Percentiles rank a stretch among this genome's conserved stretches.
Evolutionary conservation across 2,329 filamentous ascomycete species (phyloP).

Genomic region (Exophiala spinifera): DNA sequence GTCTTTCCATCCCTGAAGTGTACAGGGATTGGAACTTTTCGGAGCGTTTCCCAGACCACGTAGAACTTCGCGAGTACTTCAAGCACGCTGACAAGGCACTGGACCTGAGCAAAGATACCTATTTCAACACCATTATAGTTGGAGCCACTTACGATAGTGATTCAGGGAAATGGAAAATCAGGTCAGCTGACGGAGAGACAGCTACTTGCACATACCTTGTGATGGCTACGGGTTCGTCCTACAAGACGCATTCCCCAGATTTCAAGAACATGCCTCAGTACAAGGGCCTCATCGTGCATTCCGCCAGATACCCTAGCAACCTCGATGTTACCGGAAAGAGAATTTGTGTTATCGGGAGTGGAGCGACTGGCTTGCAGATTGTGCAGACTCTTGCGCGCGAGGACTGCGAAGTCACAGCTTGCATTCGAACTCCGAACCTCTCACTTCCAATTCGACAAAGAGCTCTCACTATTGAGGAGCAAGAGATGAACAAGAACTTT

Average conservation of each 20-base stretch:
- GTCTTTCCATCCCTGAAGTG: slow-evolving; percentile 51
- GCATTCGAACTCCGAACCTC: slow-evolving; percentile 65
- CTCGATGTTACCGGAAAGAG: slow-evolving; percentile 60
- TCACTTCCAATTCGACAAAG: slow-evolving; percentile 59
- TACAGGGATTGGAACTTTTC: slow-evolving; percentile 46
- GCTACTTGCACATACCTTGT: slow-evolving; percentile 25
- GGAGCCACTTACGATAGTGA: slow-evolving; percentile 33
- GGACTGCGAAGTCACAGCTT: slow-evolving; percentile 47
- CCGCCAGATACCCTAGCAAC: slow-evolving; percentile 51
- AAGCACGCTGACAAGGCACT: slow-evolving; percentile 40
- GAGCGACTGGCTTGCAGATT: slow-evolving; percentile 62
- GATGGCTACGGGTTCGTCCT: slow-evolving; percentile 36
- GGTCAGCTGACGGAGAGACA: slow-evolving; percentile 29
- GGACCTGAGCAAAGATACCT: slow-evolving; percentile 39
- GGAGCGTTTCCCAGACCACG: slow-evolving; percentile 40
- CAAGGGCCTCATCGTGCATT: no score
- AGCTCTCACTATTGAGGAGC: slow-evolving; percentile 47
- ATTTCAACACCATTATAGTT: slow-evolving; percentile 35
- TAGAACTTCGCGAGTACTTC: slow-evolving; percentile 43
- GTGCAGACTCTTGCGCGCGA: slow-evolving; percentile 58
- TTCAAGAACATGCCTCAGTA: no score
- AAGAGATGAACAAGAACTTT: slow-evolving; percentile 35
- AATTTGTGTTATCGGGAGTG: slow-evolving; percentile 63
- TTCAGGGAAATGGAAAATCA: slow-evolving; percentile 43
- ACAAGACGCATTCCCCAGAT: slow-evolving; percentile 56